Percentiles rank a stretch among this genome's conserved stretches.
phyloP scores from a whole-genome alignment of 2,329 filamentous ascomycete species.

The Aspergillus novofumigatus region DNA sequence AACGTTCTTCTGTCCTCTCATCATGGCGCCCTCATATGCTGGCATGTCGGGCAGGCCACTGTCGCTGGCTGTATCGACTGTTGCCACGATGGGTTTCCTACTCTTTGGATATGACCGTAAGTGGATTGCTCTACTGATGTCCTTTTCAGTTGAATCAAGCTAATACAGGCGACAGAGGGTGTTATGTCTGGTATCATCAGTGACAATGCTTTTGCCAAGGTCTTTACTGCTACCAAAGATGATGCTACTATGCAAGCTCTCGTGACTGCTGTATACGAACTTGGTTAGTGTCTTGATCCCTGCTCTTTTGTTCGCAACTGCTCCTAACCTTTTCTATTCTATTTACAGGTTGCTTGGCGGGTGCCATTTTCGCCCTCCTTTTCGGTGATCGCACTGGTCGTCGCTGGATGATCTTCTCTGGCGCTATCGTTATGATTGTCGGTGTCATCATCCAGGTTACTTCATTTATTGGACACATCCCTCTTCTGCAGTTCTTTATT shows the following conservation, averaged over 20 bases:
- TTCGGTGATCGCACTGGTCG: constrained; percentile 36
- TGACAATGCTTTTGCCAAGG: constrained; percentile 27
- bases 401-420: constrained; percentile 51
- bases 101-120: constrained; percentile 57
- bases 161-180: constrained; percentile 23
- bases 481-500: constrained; percentile 50
- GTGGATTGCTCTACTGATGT: constrained; percentile 9
- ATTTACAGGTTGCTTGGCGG: constrained; percentile 29
- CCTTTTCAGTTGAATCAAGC: neutral
- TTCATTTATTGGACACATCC: constrained; percentile 27
- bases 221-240: constrained; percentile 31
- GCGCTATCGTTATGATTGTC: constrained; percentile 49
- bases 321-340: neutral
- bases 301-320: neutral
- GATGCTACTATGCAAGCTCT: constrained; percentile 39
- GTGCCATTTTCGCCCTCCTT: constrained; percentile 35
- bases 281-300: constrained; percentile 13
- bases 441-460: constrained; percentile 39
- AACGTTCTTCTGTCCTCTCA: constrained; percentile 4
- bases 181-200: constrained; percentile 39
- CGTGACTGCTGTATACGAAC: constrained; percentile 31
- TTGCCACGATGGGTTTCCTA: constrained; percentile 61
- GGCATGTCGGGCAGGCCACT: constrained; percentile 57
- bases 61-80: constrained; percentile 55
- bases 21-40: constrained; percentile 53